A percentile compares a stretch with the other conserved stretches of the same genome.
phyloP scores from a whole-genome alignment of 1,139 yeast genomes.

The Kluyveromyces sp. region DNA sequence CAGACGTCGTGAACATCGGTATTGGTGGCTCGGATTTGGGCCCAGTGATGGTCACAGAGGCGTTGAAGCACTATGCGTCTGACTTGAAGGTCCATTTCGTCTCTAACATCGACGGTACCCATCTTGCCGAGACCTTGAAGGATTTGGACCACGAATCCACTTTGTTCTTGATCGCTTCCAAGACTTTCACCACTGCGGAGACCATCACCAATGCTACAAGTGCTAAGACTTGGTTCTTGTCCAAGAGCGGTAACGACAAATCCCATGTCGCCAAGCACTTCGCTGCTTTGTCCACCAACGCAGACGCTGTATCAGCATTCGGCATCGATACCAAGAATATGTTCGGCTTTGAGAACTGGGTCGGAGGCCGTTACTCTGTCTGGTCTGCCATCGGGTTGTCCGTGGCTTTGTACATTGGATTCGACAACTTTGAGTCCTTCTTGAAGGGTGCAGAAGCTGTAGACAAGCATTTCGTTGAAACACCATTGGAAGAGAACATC shows the following conservation, averaged over 20 bases:
- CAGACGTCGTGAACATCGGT: slow-evolving; percentile 94
- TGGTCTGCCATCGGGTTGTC: slow-evolving; percentile 99
- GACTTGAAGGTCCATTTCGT: slow-evolving; percentile 83
- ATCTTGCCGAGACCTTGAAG: slow-evolving; percentile 84
- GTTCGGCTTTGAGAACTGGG: slow-evolving; percentile 99
- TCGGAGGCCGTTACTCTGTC: slow-evolving; percentile 98
- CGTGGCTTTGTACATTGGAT: slow-evolving; percentile 91
- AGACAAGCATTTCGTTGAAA: slow-evolving; percentile 77
- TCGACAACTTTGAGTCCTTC: slow-evolving; percentile 83
- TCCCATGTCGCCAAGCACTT: slow-evolving; percentile 90
- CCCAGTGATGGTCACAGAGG: slow-evolving; percentile 99
- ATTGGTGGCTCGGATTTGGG: slow-evolving; percentile 99
- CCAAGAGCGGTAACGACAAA: slow-evolving; percentile 52
- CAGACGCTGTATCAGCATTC: slow-evolving; percentile 80
- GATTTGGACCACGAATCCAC: slow-evolving; percentile 82
- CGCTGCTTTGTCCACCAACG: slow-evolving; percentile 93
- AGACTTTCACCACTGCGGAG: slow-evolving; percentile 98
- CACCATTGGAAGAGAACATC: slow-evolving; percentile 86
- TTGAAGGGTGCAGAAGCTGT: slow-evolving; percentile 97
- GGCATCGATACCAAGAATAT: slow-evolving; percentile 96
- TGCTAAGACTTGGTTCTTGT: slow-evolving; percentile 90
- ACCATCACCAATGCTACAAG: slow-evolving; percentile 92
- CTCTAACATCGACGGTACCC: slow-evolving; percentile 97
- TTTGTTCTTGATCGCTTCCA: slow-evolving; percentile 87
- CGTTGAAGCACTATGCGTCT: slow-evolving; percentile 81